Evolutionary conservation across 1,139 yeast species (phyloP).

Genomic region (Taphrina sp.): DNA sequence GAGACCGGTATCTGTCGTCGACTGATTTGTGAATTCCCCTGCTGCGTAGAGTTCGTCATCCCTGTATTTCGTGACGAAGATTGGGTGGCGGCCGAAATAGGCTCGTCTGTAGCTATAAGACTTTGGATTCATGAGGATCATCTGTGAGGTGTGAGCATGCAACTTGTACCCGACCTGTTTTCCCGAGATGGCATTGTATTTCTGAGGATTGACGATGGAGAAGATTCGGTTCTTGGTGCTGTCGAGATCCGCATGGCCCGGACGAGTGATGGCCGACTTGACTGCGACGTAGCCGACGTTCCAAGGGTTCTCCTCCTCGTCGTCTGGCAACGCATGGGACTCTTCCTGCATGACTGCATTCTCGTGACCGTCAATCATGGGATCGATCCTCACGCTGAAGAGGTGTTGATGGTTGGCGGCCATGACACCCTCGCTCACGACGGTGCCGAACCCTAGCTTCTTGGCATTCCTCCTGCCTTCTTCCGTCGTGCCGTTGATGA

Average conservation of each 20-base stretch:
- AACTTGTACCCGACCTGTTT: slow-evolving; percentile 73
- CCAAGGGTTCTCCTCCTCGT: slow-evolving; percentile 25
- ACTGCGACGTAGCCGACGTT: slow-evolving; percentile 23
- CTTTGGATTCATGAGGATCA: slow-evolving; percentile 68
- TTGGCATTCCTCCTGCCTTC: slow-evolving; percentile 45
- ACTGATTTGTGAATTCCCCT: slow-evolving; percentile 51
- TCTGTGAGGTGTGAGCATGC: slow-evolving; percentile 73
- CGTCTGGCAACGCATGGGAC: slow-evolving; percentile 23
- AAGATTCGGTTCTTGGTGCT: slow-evolving; percentile 66
- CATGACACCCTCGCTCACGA: slow-evolving; percentile 73
- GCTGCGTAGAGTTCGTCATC: slow-evolving; percentile 69
- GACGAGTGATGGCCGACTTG: slow-evolving; percentile 38
- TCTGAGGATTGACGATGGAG: slow-evolving; percentile 72
- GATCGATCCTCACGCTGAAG: slow-evolving; percentile 72
- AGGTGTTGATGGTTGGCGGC: slow-evolving; percentile 85
- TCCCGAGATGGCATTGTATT: slow-evolving; percentile 64
- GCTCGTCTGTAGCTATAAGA: slow-evolving; percentile 76
- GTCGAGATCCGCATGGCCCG: slow-evolving; percentile 64
- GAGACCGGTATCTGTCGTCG: slow-evolving; percentile 18
- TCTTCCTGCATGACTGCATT: slow-evolving; percentile 53
- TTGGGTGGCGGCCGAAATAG: slow-evolving; percentile 68
- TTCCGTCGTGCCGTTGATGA: slow-evolving; percentile 7
- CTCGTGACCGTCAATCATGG: slow-evolving; percentile 74
- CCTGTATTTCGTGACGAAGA: slow-evolving; percentile 66
- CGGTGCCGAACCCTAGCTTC: slow-evolving; percentile 71